A percentile compares a stretch with the other conserved stretches of the same genome.
These are phyloP conservation scores for Cutaneotrichosporon sp. DNA, from an alignment of 1,284 basidiomycete genomes.

Conservation along the genomic window DNA sequence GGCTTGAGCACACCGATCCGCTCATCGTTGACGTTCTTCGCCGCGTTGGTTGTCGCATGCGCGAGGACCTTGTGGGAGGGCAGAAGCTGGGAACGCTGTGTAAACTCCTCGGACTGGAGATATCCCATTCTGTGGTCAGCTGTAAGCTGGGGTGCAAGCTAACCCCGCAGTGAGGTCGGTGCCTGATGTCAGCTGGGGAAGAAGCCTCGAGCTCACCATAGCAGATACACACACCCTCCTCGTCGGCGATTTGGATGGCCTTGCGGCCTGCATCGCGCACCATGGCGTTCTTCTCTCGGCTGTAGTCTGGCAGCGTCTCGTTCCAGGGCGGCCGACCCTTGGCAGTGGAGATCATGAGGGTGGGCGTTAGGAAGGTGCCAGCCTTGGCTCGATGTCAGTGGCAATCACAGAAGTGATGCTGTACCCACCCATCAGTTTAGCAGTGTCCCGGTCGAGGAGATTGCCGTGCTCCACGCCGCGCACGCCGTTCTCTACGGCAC, in stretches of 20 bases:
- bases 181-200: neutral
- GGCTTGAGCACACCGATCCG: slow-evolving; percentile 53
- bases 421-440: slow-evolving; percentile 5
- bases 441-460: slow-evolving; percentile 42
- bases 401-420: too few species aligned
- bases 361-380: slow-evolving; percentile 57
- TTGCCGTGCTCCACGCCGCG: slow-evolving; percentile 59
- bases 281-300: slow-evolving; percentile 27
- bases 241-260: slow-evolving; percentile 32
- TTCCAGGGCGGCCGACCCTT: slow-evolving; percentile 29
- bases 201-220: slow-evolving; percentile 30
- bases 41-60: slow-evolving; percentile 58
- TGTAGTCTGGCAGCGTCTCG: slow-evolving; percentile 19
- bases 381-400: slow-evolving; percentile 49
- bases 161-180: slow-evolving; percentile 16
- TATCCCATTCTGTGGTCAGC: slow-evolving; percentile 20
- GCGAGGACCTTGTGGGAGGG: slow-evolving; percentile 52
- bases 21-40: slow-evolving; percentile 51
- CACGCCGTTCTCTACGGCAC: slow-evolving; percentile 41
- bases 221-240: slow-evolving; percentile 34
- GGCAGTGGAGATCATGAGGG: slow-evolving; percentile 39
- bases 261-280: slow-evolving; percentile 23
- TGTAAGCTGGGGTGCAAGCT: neutral
- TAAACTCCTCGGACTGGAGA: slow-evolving; percentile 48
- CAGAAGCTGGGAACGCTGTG: slow-evolving; percentile 55